A percentile compares a stretch with the other conserved stretches of the same genome.
These are phyloP conservation scores for Rosa chinensis DNA, from an alignment of 306 rosid species.

Conservation along the genomic window DNA sequence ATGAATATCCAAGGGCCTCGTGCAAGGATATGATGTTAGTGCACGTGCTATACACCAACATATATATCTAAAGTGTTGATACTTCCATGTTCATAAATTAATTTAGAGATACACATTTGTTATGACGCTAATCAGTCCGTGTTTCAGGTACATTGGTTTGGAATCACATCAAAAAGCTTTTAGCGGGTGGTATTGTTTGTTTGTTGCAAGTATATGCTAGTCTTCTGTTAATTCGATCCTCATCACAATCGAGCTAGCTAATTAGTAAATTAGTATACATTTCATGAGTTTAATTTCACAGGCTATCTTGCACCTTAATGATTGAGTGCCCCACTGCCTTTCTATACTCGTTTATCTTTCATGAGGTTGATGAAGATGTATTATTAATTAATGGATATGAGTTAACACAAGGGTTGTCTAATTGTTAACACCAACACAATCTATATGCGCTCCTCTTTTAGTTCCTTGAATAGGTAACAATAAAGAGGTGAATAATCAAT, in stretches of 20 bases:
- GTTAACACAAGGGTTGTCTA: not conserved
- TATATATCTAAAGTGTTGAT: not conserved
- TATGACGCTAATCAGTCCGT: not conserved
- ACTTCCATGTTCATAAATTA: not conserved
- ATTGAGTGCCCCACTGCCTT: not conserved
- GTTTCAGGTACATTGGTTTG: constrained; percentile 5
- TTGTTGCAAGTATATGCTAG: not conserved
- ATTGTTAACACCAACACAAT: not conserved
- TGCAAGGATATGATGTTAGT: not conserved
- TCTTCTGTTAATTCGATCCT: constrained; percentile 2
- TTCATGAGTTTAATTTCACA: not conserved
- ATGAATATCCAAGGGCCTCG: not conserved
- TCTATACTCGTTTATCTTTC: not conserved
- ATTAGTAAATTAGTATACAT: not conserved
- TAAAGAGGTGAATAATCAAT: not conserved
- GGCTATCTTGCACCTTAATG: not conserved
- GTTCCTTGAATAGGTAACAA: not conserved
- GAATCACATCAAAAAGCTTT: constrained; percentile 2
- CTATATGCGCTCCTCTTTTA: not conserved
- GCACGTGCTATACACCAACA: not conserved
- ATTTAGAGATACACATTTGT: not conserved
- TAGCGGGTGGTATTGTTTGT: constrained; percentile 5
- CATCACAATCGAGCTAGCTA: not conserved
- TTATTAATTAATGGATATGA: not conserved
- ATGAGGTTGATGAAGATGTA: not conserved